Evolutionary conservation across 495 filamentous ascomycete species (phyloP).

Genomic region (Aspergillus leporis): DNA sequence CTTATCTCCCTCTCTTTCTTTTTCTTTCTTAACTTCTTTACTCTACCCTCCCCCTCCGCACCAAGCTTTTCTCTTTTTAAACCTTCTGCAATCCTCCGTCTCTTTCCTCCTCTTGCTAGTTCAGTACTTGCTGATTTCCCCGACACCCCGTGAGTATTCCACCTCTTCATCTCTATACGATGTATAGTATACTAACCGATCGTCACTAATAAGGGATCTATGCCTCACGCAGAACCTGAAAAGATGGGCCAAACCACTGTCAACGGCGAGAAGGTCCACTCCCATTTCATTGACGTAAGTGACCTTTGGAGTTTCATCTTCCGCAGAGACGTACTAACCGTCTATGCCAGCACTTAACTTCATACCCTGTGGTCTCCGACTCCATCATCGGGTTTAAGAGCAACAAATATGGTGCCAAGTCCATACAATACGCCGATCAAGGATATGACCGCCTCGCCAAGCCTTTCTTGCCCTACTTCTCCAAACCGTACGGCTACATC

Average conservation of each 20-base stretch:
- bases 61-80: not conserved
- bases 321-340: slow-evolving; percentile 3
- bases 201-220: slow-evolving; percentile 18
- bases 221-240: slow-evolving; percentile 48
- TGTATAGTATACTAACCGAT: not conserved
- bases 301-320: slow-evolving; percentile 1
- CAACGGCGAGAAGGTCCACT: slow-evolving; percentile 68
- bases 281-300: slow-evolving; percentile 68
- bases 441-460: slow-evolving; percentile 67
- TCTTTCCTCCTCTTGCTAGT: too few relatives aligned
- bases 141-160: not conserved
- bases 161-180: not conserved
- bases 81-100: not conserved
- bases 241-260: slow-evolving; percentile 50
- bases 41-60: not conserved
- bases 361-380: slow-evolving; percentile 84
- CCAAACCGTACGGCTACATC: slow-evolving; percentile 72
- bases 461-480: slow-evolving; percentile 75
- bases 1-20: not conserved
- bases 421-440: slow-evolving; percentile 67
- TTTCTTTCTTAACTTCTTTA: not conserved
- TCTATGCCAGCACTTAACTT: slow-evolving; percentile 67
- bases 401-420: slow-evolving; percentile 78
- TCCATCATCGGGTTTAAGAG: slow-evolving; percentile 73
- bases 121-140: not conserved